These are phyloP conservation scores for Metschnikowia borealis DNA, from an alignment of 805 yeast genomes.

Conservation along the genomic window DNA sequence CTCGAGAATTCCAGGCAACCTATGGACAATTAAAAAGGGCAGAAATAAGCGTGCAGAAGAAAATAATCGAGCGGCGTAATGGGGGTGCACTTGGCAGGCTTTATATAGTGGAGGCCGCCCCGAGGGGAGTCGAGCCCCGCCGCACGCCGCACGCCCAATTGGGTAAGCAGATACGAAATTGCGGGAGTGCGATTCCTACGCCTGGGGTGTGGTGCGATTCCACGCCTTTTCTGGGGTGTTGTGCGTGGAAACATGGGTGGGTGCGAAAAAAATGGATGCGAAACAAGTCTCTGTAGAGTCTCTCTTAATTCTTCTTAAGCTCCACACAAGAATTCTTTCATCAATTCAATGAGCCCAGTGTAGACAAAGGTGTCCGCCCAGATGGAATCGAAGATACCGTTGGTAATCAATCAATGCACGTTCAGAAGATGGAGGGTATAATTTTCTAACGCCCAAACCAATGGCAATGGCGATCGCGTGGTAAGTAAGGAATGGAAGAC, in stretches of 20 bases:
- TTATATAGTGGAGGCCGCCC: background rate
- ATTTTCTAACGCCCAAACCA: conserved; percentile 32
- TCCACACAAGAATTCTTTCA: no score
- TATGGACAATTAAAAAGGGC: no score
- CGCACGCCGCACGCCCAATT: background rate
- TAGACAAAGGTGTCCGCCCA: no score
- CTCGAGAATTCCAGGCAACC: no score
- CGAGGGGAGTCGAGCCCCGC: no score
- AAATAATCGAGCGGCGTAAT: background rate
- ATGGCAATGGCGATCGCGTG: conserved; percentile 33
- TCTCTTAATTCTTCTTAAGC: no score
- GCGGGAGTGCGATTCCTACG: conserved; percentile 4
- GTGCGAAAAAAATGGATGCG: conserved; percentile 4
- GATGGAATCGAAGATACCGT: no score
- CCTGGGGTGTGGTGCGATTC: background rate
- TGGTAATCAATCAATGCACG: conserved; percentile 20
- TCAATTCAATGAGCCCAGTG: no score
- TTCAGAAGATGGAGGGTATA: conserved; percentile 32
- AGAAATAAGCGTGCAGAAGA: no score
- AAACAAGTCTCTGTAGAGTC: background rate
- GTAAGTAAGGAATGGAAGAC: no score
- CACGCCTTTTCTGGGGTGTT: background rate
- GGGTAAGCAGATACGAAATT: conserved; percentile 1
- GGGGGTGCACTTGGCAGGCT: background rate
- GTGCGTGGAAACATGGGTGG: background rate